Evolutionary conservation across 805 yeast genomes (phyloP).

Genomic region (Kodamaea hsintzibuensis): DNA sequence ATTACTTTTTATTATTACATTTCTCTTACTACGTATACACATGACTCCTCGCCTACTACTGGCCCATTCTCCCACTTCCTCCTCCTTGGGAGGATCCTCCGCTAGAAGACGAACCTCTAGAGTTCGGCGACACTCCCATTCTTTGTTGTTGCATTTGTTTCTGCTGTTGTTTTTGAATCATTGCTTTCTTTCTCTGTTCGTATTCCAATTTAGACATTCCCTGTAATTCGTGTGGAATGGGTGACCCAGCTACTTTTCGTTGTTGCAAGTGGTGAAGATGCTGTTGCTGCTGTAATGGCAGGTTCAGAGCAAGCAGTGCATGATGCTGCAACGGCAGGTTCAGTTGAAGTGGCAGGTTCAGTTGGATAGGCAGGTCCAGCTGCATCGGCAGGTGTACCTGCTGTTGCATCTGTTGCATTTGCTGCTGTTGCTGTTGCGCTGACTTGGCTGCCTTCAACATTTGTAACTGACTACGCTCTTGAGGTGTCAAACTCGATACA

Average conservation of each 20-base stretch:
- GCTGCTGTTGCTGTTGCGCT: conserved; percentile 29
- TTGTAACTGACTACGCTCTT: conserved; percentile 43
- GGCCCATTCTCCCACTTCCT: not conserved
- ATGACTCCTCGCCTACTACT: not conserved
- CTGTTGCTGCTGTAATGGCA: conserved; percentile 7
- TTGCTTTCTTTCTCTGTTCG: conserved; percentile 37
- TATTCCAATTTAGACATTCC: conserved; percentile 32
- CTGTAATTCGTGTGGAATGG: conserved; percentile 18
- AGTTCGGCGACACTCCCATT: not conserved
- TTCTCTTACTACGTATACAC: too few relatives aligned
- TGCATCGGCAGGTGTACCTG: conserved; percentile 19
- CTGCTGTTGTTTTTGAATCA: conserved; percentile 31
- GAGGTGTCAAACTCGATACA: conserved; percentile 43
- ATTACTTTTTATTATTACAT: too few relatives aligned
- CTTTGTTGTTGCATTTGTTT: conserved; percentile 8
- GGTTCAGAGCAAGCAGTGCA: conserved; percentile 13
- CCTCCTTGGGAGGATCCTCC: not conserved
- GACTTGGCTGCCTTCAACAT: conserved; percentile 38
- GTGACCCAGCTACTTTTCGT: conserved; percentile 12
- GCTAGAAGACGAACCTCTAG: not conserved
- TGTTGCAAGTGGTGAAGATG: conserved; percentile 13
- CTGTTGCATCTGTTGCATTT: conserved; percentile 21
- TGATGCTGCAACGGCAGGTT: conserved; percentile 9
- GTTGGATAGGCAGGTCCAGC: conserved; percentile 14
- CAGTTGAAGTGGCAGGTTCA: conserved; percentile 15